phyloP scores from a whole-genome alignment of 1,284 basidiomycete species.

The Rhodotorula mucilaginosa region DNA sequence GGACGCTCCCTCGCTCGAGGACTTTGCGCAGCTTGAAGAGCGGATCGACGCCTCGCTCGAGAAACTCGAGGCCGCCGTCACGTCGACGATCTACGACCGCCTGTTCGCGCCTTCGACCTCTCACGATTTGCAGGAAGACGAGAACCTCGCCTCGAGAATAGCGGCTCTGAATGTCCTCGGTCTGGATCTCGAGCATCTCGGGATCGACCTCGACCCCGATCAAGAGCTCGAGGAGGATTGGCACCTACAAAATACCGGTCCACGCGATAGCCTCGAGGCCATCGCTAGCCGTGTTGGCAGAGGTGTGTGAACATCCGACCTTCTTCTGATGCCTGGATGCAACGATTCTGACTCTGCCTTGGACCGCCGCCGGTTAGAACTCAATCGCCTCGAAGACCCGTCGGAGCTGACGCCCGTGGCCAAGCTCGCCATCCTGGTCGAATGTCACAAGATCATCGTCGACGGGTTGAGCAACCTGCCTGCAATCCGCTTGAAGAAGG shows the following conservation, averaged over 20 bases:
- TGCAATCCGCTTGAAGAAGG: constrained; percentile 45
- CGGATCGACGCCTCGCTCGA: constrained; percentile 37
- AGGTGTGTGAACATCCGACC: constrained; percentile 55
- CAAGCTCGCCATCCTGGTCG: constrained; percentile 75
- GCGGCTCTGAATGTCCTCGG: constrained; percentile 88
- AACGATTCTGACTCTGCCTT: constrained; percentile 13
- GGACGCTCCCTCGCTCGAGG: constrained; percentile 7
- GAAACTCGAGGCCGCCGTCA: constrained; percentile 32
- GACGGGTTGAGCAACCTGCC: constrained; percentile 54
- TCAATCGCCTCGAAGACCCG: constrained; percentile 61
- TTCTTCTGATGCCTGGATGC: neutral
- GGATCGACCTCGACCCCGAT: constrained; percentile 62
- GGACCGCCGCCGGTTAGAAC: constrained; percentile 52
- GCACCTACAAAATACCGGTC: constrained; percentile 52
- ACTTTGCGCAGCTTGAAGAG: constrained; percentile 32
- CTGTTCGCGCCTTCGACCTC: constrained; percentile 65
- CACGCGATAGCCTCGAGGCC: constrained; percentile 58
- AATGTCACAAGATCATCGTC: constrained; percentile 77
- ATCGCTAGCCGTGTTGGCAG: constrained; percentile 72
- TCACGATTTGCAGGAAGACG: constrained; percentile 80
- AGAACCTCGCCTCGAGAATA: constrained; percentile 78
- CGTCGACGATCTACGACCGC: constrained; percentile 38
- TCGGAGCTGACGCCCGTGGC: constrained; percentile 66
- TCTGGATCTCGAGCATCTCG: constrained; percentile 78
- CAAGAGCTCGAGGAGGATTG: constrained; percentile 26